Percentiles rank a stretch among this genome's conserved stretches.
phyloP scores from a whole-genome alignment of 2,329 filamentous ascomycete species.

The Elsinoe necatrix region DNA sequence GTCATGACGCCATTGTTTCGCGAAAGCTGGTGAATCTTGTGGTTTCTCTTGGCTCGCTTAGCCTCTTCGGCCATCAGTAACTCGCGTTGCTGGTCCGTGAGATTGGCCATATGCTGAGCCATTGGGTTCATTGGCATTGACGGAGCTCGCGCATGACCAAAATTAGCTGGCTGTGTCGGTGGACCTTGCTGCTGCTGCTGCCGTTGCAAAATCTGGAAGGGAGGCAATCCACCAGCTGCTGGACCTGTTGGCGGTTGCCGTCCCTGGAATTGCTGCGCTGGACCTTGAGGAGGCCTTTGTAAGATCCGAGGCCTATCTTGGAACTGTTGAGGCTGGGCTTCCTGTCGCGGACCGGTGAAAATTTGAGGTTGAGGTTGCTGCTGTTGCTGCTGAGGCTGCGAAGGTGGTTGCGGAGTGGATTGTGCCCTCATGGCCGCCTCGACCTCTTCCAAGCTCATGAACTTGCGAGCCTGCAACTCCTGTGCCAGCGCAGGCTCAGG shows the following conservation, averaged over 20 bases:
- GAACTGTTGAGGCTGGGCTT: conserved; percentile 37
- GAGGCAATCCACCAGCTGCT: conserved; percentile 29
- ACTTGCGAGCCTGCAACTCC: conserved; percentile 52
- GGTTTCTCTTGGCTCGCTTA: conserved; percentile 90
- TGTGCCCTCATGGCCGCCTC: conserved; percentile 83
- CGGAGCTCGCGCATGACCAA: conserved; percentile 14
- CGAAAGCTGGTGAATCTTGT: conserved; percentile 90
- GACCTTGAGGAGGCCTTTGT: conserved; percentile 28
- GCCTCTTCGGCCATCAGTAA: conserved; percentile 84
- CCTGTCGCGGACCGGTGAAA: conserved; percentile 24
- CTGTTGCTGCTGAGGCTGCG: conserved; percentile 35
- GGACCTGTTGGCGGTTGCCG: conserved; percentile 21
- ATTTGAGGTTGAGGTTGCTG: conserved; percentile 36
- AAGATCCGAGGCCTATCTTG: conserved; percentile 36
- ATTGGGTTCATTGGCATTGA: conserved; percentile 31
- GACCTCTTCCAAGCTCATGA: conserved; percentile 94
- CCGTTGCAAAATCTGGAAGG: conserved; percentile 72
- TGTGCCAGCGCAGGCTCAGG: conserved; percentile 22
- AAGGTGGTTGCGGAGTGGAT: conserved; percentile 40
- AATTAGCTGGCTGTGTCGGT: conserved; percentile 8
- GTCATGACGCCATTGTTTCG: conserved; percentile 98
- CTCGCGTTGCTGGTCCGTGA: conserved; percentile 76
- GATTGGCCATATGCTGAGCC: conserved; percentile 62
- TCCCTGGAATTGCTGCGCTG: conserved; percentile 20
- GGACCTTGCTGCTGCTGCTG: conserved; percentile 43